phyloP scores from a whole-genome alignment of 1,139 yeast species.

The Suhomyces anneliseae region DNA sequence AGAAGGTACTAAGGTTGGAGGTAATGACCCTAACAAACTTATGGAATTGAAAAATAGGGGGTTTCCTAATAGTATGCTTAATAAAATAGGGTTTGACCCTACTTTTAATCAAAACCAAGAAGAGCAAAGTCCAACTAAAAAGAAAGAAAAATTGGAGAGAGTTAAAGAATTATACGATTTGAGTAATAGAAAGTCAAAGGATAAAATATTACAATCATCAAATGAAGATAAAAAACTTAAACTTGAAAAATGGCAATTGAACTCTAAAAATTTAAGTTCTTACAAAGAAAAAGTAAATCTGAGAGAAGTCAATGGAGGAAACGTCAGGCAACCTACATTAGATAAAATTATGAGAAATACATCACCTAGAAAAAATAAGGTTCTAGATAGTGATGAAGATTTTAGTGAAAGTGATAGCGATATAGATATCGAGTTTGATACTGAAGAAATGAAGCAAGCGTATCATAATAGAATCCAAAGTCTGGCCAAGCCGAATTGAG shows the following conservation, averaged over 20 bases:
- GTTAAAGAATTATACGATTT: constrained; percentile 27
- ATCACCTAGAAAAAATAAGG: constrained; percentile 7
- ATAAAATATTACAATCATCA: constrained; percentile 22
- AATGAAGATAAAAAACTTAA: constrained; percentile 17
- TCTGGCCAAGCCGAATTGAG: too few relatives aligned
- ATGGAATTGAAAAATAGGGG: constrained; percentile 20
- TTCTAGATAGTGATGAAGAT: constrained; percentile 12
- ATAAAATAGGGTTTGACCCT: constrained; percentile 54
- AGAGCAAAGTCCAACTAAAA: constrained; percentile 14
- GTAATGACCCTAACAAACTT: constrained; percentile 22
- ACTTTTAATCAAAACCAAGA: constrained; percentile 20
- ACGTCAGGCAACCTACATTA: not conserved
- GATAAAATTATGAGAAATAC: constrained; percentile 5
- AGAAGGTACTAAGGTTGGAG: constrained; percentile 18
- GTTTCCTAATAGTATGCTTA: constrained; percentile 37
- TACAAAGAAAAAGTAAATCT: constrained; percentile 18
- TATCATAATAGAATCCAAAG: constrained; percentile 10
- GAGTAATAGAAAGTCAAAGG: constrained; percentile 19
- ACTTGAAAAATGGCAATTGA: constrained; percentile 24
- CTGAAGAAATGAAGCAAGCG: constrained; percentile 17
- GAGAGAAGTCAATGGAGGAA: constrained; percentile 10
- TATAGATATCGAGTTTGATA: constrained; percentile 21
- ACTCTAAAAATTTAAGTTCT: constrained; percentile 18
- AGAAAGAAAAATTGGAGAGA: constrained; percentile 16
- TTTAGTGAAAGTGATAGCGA: constrained; percentile 16